Evolutionary conservation across 2,329 filamentous ascomycete species (phyloP).

Genomic region (Apiospora marii): DNA sequence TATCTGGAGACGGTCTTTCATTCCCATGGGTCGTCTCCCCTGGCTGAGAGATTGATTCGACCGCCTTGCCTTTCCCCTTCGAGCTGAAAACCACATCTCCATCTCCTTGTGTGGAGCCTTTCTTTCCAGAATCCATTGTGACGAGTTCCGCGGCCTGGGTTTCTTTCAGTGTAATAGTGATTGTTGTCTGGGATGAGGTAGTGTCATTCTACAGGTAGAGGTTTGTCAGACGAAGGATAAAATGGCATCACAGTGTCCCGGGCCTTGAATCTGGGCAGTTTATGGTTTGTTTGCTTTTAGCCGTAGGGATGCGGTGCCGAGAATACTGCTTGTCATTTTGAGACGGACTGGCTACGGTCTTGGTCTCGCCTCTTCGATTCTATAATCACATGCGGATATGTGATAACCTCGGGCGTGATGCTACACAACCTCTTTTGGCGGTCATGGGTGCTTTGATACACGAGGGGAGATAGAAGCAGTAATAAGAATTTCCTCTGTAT

Average conservation of each 20-base stretch:
- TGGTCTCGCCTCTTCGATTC: background rate
- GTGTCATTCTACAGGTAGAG: background rate
- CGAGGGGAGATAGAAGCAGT: background rate
- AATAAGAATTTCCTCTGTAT: too few species aligned
- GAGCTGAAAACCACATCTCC: background rate
- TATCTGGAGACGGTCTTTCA: background rate
- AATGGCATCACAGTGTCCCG: background rate
- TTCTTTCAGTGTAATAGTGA: too few species aligned
- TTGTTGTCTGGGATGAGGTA: background rate
- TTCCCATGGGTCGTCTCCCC: background rate
- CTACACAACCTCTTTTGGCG: background rate
- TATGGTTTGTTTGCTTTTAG: background rate
- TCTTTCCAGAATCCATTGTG: background rate
- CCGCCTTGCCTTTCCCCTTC: slow-evolving; percentile 16
- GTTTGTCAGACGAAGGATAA: background rate
- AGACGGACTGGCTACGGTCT: background rate
- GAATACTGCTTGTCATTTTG: background rate
- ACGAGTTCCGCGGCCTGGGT: too few species aligned
- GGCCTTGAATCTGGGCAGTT: too few species aligned
- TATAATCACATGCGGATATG: slow-evolving; percentile 13
- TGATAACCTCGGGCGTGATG: slow-evolving; percentile 5
- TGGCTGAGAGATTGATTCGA: background rate
- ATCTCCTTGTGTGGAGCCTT: background rate
- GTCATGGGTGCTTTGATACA: background rate
- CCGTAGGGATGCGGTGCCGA: background rate